These are phyloP conservation scores for Myrica gale DNA, from an alignment of 306 rosid genomes.

Conservation along the genomic window DNA sequence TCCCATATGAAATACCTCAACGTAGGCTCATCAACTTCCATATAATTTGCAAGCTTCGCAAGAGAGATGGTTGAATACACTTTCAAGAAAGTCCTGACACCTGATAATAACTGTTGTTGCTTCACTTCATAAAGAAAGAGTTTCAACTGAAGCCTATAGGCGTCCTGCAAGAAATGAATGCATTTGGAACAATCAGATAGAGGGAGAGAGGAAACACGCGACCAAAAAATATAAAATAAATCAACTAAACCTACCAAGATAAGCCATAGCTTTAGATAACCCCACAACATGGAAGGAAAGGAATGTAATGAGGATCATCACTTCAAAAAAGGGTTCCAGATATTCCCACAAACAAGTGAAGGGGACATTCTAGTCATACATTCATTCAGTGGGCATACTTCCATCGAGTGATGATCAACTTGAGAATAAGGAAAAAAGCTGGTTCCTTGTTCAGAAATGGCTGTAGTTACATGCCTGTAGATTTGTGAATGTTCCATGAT, in stretches of 20 bases:
- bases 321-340: neutral
- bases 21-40: conserved; percentile 95
- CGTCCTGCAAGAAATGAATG: conserved; percentile 58
- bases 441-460: neutral
- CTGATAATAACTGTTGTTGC: conserved; percentile 88
- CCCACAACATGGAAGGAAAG: neutral
- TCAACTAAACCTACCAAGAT: neutral
- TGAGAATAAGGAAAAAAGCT: too few relatives aligned
- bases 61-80: conserved; percentile 82
- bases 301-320: neutral
- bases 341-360: neutral
- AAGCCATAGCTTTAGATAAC: neutral
- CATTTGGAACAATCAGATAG: conserved; percentile 11
- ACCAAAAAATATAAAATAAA: neutral
- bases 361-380: neutral
- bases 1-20: conserved; percentile 50
- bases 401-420: neutral
- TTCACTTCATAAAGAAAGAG: conserved; percentile 92
- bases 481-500: neutral
- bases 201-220: conserved; percentile 2
- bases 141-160: conserved; percentile 94
- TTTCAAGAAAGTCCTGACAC: conserved; percentile 85
- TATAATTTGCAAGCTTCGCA: conserved; percentile 82
- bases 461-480: neutral
- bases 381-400: neutral